Conservation (phyloP, 495 filamentous ascomycete genomes). For the Hypoxylon fuscum region DNA sequence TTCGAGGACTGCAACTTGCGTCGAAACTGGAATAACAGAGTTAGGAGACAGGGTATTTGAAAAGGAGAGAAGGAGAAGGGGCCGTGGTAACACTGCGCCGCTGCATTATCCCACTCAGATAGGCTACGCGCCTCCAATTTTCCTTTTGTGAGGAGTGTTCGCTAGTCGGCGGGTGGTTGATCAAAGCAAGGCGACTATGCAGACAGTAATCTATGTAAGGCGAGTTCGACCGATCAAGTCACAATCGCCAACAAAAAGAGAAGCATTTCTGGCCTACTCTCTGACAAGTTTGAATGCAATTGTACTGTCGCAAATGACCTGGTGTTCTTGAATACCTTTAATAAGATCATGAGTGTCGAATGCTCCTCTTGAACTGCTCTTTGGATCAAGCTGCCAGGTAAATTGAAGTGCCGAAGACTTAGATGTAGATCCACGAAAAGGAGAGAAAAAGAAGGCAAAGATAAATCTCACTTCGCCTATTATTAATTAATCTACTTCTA, state of each 20-base stretch:
- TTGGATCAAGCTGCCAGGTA: too few species aligned
- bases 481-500: too few species aligned
- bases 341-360: too few species aligned
- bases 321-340: too few species aligned
- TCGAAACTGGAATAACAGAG: slow-evolving; percentile 23
- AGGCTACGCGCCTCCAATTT: slow-evolving; percentile 26
- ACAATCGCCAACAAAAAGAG: slow-evolving; percentile 14
- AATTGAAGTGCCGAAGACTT: too few species aligned
- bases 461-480: too few species aligned
- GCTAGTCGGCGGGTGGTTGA: slow-evolving; percentile 10
- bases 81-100: slow-evolving; percentile 1
- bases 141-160: slow-evolving; percentile 35
- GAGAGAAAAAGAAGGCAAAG: too few species aligned
- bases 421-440: too few species aligned
- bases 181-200: slow-evolving; percentile 5
- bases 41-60: slow-evolving; percentile 16
- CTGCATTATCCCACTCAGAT: slow-evolving; percentile 11
- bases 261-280: slow-evolving; percentile 21
- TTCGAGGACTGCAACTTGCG: slow-evolving; percentile 21
- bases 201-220: slow-evolving; percentile 16
- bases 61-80: slow-evolving; percentile 2
- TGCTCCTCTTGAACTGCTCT: too few species aligned
- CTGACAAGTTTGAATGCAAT: slow-evolving; percentile 17
- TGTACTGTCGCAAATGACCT: not conserved
- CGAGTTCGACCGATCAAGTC: slow-evolving; percentile 16